Evolutionary conservation across 2,329 filamentous ascomycete species (phyloP), one percentile per base, ranked within the genome.

Genomic region (Sporothrix pseudoabietina): DNA sequence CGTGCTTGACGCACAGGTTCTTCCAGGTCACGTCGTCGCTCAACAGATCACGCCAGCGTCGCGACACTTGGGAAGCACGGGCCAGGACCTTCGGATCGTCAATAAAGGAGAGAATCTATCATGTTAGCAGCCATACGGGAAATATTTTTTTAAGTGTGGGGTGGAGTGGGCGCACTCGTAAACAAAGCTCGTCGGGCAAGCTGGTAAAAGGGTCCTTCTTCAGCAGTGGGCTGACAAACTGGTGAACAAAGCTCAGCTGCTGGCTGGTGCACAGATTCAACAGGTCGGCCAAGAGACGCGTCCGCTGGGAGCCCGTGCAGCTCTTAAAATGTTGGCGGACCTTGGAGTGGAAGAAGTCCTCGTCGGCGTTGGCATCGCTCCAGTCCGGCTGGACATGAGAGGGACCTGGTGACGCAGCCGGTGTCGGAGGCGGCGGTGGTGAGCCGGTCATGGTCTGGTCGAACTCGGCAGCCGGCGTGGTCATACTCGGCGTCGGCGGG

Each of bases 21-120:
- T 97, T 98, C 96, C 96, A 99, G 0, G 96, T 97, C 83, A 98
- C 94, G 81, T 99, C 96, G 81, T 99, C 96, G 79, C 92, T 95
- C 69, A 99, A 87, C 8, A 99, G 87, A 81, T 98, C 94, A 76
- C 93, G 89, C 96, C 96, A 99, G 80, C 94, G 89, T 76, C 90
- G 90, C 71, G 96, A 99, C n/a, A 99, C 96, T 81, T 98, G 95
- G 5, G 95, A 97, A 71, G 96, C 93, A 80, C 96, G 89, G 54
- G 94, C 95, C 65, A 99, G 87, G 2, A 97, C 97, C 80, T 94
- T 96, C 0, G 96, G 94, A 79, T 99, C 96, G 79, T 99, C 96
- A 79, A 99, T 95, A 80, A 97, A 99, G 59, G 95, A 97, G 69
- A 99, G 86, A 76, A 99, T 93, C 92, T 97, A 44, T 9, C 12